A percentile compares a stretch with the other conserved stretches of the same genome.
Evolutionary conservation across 2,329 filamentous ascomycete genomes (phyloP).

Genomic region (Ophiostoma piceae): DNA sequence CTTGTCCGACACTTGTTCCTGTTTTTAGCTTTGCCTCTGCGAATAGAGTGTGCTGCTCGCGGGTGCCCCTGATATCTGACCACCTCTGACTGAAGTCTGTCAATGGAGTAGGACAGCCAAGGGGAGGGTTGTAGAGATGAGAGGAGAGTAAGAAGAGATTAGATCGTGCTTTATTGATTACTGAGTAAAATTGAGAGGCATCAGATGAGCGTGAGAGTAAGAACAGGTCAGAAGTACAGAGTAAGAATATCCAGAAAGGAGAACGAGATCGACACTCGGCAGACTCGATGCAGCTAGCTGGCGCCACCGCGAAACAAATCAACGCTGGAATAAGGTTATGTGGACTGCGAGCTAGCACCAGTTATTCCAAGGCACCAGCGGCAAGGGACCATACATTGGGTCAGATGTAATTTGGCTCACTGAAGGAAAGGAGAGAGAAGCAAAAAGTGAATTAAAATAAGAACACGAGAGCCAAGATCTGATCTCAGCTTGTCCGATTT

Average conservation of each 20-base stretch:
- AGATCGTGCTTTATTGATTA: no score
- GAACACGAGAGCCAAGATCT: not conserved
- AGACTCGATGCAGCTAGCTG: not conserved
- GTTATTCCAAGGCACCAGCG: constrained; percentile 6
- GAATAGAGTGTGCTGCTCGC: not conserved
- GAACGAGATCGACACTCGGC: constrained; percentile 1
- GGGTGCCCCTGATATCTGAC: constrained; percentile 2
- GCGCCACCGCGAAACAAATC: not conserved
- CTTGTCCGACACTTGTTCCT: not conserved
- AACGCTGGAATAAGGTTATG: constrained; percentile 2
- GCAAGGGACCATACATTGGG: not conserved
- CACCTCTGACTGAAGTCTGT: not conserved
- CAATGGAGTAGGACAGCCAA: not conserved
- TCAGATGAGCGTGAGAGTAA: not conserved
- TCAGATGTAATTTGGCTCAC: not conserved
- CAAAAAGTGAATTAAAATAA: not conserved
- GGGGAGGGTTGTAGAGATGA: not conserved
- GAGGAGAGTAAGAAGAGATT: no score
- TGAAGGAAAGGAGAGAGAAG: not conserved
- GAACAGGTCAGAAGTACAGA: not conserved
- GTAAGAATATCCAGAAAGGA: not conserved
- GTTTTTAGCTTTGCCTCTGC: not conserved
- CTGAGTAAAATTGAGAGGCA: not conserved
- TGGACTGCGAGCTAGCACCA: not conserved
- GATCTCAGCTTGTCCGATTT: not conserved